Percentiles rank a stretch among this genome's conserved stretches.
These are phyloP conservation scores for Acidomyces sp. DNA, from an alignment of 495 filamentous ascomycete species.

Conservation along the genomic window DNA sequence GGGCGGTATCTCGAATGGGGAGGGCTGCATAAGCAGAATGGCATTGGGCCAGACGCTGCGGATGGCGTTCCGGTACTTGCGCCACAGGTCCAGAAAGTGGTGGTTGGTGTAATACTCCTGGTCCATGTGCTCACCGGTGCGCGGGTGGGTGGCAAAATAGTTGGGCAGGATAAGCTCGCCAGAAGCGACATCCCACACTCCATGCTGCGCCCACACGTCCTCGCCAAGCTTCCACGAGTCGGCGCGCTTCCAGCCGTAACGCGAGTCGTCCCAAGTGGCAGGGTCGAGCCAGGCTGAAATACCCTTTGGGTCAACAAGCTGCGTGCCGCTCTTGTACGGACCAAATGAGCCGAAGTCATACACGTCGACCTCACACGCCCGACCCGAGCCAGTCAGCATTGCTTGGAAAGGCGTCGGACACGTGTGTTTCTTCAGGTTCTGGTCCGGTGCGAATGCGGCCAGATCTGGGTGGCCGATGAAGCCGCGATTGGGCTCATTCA, in stretches of 20 bases:
- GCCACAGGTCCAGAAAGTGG: slow-evolving; percentile 78
- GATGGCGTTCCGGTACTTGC: slow-evolving; percentile 60
- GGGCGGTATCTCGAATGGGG: slow-evolving; percentile 83
- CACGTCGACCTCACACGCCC: slow-evolving; percentile 74
- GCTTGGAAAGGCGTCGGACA: slow-evolving; percentile 92
- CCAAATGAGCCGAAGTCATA: slow-evolving; percentile 92
- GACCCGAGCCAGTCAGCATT: slow-evolving; percentile 76
- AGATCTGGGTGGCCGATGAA: slow-evolving; percentile 78
- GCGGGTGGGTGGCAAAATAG: slow-evolving; percentile 71
- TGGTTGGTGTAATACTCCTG: slow-evolving; percentile 78
- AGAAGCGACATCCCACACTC: slow-evolving; percentile 75
- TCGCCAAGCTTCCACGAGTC: slow-evolving; percentile 80
- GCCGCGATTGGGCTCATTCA: slow-evolving; percentile 90
- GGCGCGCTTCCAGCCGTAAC: slow-evolving; percentile 84
- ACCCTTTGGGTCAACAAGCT: slow-evolving; percentile 79
- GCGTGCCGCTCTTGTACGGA: slow-evolving; percentile 72
- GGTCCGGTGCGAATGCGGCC: slow-evolving; percentile 67
- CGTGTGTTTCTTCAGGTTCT: slow-evolving; percentile 84
- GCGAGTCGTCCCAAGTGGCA: slow-evolving; percentile 62
- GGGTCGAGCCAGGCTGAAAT: slow-evolving; percentile 67
- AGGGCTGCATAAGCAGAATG: slow-evolving; percentile 84
- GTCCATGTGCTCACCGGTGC: slow-evolving; percentile 54
- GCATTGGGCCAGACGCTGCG: slow-evolving; percentile 60
- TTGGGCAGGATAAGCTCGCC: slow-evolving; percentile 70
- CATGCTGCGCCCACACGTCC: slow-evolving; percentile 94